Conservation (phyloP, 306 rosid genomes). For the Rosa persica region DNA sequence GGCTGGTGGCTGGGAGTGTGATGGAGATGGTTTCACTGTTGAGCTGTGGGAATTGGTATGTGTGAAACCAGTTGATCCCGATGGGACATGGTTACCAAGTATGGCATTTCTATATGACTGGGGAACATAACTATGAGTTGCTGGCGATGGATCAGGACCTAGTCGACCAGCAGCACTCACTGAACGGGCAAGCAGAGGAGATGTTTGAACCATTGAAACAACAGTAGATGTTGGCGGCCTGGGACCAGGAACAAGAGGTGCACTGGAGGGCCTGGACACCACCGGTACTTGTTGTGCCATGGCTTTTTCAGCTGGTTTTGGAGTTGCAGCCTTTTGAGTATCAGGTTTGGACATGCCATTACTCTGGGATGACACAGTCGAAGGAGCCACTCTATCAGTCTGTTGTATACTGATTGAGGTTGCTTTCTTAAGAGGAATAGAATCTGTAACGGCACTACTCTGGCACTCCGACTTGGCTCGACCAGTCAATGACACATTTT, state of each 20-base stretch:
- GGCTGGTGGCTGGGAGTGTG: slow-evolving; percentile 61
- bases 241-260: slow-evolving; percentile 79
- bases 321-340: slow-evolving; percentile 48
- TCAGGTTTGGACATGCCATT: slow-evolving; percentile 53
- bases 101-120: slow-evolving; percentile 96
- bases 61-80: slow-evolving; percentile 51
- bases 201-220: slow-evolving; percentile 69
- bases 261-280: slow-evolving; percentile 82
- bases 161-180: slow-evolving; percentile 84
- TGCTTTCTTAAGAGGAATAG: slow-evolving; percentile 44
- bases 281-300: slow-evolving; percentile 46
- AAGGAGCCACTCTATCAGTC: slow-evolving; percentile 47
- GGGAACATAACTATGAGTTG: slow-evolving; percentile 68
- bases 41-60: slow-evolving; percentile 60
- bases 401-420: slow-evolving; percentile 46
- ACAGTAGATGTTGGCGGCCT: slow-evolving; percentile 75
- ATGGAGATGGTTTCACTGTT: slow-evolving; percentile 45
- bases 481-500: slow-evolving; percentile 34
- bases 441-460: slow-evolving; percentile 40
- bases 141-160: slow-evolving; percentile 83
- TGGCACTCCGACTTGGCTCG: slow-evolving; percentile 48
- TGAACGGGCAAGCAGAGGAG: slow-evolving; percentile 74
- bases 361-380: slow-evolving; percentile 38
- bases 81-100: slow-evolving; percentile 63
- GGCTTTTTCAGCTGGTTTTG: slow-evolving; percentile 55